Conservation (phyloP, 108 stramenopile species). For the Nannochloropsis gaditana region DNA sequence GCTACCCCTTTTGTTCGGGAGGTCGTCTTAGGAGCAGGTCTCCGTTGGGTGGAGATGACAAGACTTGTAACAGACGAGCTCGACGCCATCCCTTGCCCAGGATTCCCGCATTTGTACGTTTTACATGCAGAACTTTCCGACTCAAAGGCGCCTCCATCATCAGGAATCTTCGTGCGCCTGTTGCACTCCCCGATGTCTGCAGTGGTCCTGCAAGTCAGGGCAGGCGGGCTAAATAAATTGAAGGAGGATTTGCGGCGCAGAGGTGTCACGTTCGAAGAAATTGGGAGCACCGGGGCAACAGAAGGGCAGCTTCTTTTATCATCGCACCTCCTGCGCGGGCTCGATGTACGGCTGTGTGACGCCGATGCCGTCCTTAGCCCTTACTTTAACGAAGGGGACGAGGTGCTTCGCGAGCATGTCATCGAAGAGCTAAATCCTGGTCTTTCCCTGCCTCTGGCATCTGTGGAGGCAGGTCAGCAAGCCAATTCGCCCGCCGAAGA, state of each 20-base stretch:
- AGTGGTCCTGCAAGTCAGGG: background rate
- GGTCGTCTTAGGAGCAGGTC: background rate
- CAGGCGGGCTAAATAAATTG: background rate
- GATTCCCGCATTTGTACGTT: background rate
- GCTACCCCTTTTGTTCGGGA: background rate
- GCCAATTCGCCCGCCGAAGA: background rate
- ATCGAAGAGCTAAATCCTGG: background rate
- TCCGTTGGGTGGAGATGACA: background rate
- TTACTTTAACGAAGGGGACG: background rate
- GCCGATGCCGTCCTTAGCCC: background rate
- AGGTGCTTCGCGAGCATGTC: background rate
- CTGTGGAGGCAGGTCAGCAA: slow-evolving; percentile 6
- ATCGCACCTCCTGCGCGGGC: background rate
- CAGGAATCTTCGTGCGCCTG: background rate
- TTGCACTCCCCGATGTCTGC: background rate
- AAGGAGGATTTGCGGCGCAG: background rate
- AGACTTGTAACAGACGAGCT: background rate
- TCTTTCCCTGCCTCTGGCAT: background rate
- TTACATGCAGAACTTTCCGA: background rate
- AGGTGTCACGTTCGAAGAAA: background rate
- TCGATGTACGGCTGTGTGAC: slow-evolving; percentile 6
- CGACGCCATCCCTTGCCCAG: background rate
- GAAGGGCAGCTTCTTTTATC: background rate
- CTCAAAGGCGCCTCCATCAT: background rate
- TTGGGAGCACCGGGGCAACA: background rate